Conservation (phyloP, 306 rosid genomes). For the Cicer arietinum region DNA sequence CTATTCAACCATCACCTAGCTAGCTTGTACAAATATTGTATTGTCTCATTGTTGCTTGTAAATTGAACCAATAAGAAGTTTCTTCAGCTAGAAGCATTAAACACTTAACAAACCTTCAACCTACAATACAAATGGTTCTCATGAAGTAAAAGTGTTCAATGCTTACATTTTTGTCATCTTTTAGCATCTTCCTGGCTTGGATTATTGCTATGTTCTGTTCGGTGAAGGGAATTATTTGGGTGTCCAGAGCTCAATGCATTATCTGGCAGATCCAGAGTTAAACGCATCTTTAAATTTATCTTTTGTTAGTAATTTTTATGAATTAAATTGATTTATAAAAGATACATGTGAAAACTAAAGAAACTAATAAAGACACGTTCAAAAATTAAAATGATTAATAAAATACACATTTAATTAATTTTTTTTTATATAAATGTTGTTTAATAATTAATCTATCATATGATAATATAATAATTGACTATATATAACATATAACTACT, state of each 20-base stretch:
- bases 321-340: too few species aligned
- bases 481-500: too few species aligned
- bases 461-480: too few species aligned
- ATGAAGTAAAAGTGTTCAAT: neutral
- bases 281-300: too few species aligned
- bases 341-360: too few species aligned
- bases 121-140: neutral
- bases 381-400: too few species aligned
- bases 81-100: neutral
- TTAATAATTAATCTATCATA: too few species aligned
- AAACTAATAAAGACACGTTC: too few species aligned
- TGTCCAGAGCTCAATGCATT: neutral
- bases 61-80: conserved; percentile 4
- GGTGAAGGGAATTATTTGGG: neutral
- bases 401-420: too few species aligned
- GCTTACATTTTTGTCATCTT: neutral
- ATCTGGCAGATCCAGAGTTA: neutral
- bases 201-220: neutral
- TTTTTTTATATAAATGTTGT: too few species aligned
- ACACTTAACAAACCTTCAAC: neutral
- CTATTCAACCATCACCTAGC: neutral
- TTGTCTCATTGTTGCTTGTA: neutral
- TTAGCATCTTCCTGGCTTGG: conserved; percentile 3
- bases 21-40: neutral
- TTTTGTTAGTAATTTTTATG: too few species aligned